phyloP scores from a whole-genome alignment of 2,329 filamentous ascomycete genomes.

The Pyrenochaeta sp. region DNA sequence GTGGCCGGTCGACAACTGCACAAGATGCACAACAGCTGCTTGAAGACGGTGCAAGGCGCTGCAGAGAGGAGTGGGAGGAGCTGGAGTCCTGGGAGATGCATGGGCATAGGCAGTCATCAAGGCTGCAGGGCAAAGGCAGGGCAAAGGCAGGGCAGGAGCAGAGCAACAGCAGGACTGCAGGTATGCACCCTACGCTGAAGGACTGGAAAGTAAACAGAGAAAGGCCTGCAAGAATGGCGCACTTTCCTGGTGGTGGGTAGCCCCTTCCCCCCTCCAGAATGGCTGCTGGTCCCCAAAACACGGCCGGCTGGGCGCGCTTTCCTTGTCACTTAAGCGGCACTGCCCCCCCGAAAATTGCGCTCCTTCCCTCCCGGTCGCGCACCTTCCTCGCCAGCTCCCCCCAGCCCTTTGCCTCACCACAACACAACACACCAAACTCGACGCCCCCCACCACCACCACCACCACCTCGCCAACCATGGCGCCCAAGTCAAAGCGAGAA shows the following conservation, averaged over 20 bases:
- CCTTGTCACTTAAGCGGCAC: slow-evolving; percentile 8
- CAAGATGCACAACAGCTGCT: no score
- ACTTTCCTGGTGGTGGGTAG: neutral
- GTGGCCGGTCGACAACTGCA: no score
- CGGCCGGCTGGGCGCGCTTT: neutral
- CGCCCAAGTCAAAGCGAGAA: slow-evolving; percentile 40
- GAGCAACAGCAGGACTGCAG: no score
- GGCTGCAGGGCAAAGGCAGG: no score
- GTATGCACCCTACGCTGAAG: no score
- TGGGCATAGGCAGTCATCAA: no score
- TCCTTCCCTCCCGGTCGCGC: slow-evolving; percentile 3
- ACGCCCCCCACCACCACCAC: slow-evolving; percentile 1
- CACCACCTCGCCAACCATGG: slow-evolving; percentile 28
- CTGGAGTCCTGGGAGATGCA: no score
- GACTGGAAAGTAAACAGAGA: neutral
- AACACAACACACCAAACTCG: no score
- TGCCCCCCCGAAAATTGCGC: slow-evolving; percentile 3
- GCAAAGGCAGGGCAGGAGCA: no score
- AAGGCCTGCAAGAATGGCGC: neutral
- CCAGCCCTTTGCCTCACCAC: slow-evolving; percentile 5
- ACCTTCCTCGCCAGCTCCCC: slow-evolving; percentile 1
- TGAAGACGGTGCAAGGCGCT: no score
- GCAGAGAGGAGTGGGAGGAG: no score
- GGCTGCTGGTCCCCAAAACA: slow-evolving; percentile 1
- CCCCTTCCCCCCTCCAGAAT: no score